Conservation (phyloP, 1,284 basidiomycete genomes). For the Anthracocystis panici-leucophaei region DNA sequence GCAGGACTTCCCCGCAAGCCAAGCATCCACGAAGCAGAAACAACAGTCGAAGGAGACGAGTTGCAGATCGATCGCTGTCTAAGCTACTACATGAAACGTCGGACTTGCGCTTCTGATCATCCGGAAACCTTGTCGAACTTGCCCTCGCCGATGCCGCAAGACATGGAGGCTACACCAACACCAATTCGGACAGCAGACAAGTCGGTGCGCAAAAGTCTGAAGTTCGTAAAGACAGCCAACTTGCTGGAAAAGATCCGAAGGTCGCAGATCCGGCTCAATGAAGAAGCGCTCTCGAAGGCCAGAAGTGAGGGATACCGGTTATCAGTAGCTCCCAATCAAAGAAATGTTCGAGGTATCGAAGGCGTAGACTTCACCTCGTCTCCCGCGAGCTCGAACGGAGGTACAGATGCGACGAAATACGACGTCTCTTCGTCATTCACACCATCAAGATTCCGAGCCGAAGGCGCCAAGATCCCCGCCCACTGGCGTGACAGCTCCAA, state of each 20-base stretch:
- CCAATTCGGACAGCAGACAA: background rate
- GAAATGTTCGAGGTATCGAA: background rate
- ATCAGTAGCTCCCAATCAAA: background rate
- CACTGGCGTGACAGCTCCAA: conserved; percentile 26
- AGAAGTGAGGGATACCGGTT: conserved; percentile 1
- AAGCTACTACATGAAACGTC: conserved; percentile 45
- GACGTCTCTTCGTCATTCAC: conserved; percentile 7
- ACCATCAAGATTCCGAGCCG: too few relatives aligned
- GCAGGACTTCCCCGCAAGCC: background rate
- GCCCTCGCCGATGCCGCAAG: background rate
- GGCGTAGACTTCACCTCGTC: background rate
- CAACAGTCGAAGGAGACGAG: conserved; percentile 20
- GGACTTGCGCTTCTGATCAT: conserved; percentile 1
- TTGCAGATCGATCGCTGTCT: conserved; percentile 41
- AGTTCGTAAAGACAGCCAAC: conserved; percentile 22
- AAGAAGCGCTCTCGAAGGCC: conserved; percentile 25
- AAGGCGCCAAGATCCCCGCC: conserved; percentile 3
- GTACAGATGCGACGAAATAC: conserved; percentile 1
- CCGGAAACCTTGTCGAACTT: background rate
- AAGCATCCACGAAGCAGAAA: conserved; percentile 9
- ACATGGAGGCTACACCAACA: background rate
- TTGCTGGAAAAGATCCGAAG: conserved; percentile 28
- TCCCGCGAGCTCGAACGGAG: background rate
- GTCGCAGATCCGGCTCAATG: conserved; percentile 34
- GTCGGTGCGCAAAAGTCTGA: conserved; percentile 12